Evolutionary conservation across 768 basidiomycete species (phyloP).

Genomic region (Leccinellum albellum): DNA sequence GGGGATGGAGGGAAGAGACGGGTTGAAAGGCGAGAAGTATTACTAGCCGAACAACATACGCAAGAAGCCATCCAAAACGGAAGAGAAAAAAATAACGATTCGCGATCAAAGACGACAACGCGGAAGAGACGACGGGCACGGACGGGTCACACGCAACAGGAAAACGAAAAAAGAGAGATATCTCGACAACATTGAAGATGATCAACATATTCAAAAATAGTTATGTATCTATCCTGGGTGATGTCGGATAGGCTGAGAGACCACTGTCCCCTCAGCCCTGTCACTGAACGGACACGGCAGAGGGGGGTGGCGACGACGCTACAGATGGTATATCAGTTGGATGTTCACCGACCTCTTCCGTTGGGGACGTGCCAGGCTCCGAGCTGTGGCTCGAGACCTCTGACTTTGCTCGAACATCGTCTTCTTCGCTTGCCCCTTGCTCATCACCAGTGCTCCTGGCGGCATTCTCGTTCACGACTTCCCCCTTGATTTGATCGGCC

Average conservation of each 20-base stretch:
- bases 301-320: slow-evolving; percentile 30
- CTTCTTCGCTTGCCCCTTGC: slow-evolving; percentile 9
- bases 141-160: slow-evolving; percentile 14
- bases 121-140: slow-evolving; percentile 6
- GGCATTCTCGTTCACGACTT: slow-evolving; percentile 16
- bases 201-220: slow-evolving; percentile 34
- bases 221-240: slow-evolving; percentile 26
- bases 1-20: not conserved
- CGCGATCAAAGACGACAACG: slow-evolving; percentile 6
- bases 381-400: slow-evolving; percentile 14
- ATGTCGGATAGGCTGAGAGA: slow-evolving; percentile 2
- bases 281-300: slow-evolving; percentile 28
- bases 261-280: slow-evolving; percentile 1
- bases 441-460: slow-evolving; percentile 9
- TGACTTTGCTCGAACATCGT: slow-evolving; percentile 10
- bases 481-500: slow-evolving; percentile 19
- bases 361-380: slow-evolving; percentile 19
- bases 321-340: slow-evolving; percentile 24
- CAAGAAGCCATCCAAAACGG: slow-evolving; percentile 19
- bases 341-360: slow-evolving; percentile 21
- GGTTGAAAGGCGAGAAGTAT: slow-evolving; percentile 2
- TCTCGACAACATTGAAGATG: slow-evolving; percentile 29
- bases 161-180: not conserved
- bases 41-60: slow-evolving; percentile 20
- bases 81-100: not conserved